A percentile compares a stretch with the other conserved stretches of the same genome.
Evolutionary conservation across 148 eudicot species (phyloP).

Genomic region (Camellia lanceoleosa): DNA sequence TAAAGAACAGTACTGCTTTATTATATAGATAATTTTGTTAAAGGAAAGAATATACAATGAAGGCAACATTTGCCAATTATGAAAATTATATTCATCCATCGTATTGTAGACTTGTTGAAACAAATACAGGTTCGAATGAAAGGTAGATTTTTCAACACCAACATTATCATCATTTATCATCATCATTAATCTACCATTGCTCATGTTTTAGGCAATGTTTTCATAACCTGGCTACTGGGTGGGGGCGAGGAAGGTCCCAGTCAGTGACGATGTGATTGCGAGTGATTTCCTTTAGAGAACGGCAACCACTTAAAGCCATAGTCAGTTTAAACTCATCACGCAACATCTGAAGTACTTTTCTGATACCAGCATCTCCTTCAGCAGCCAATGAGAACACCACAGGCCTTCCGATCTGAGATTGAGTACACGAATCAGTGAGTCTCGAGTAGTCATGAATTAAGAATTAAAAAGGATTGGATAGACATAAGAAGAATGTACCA

Average conservation of each 20-base stretch:
- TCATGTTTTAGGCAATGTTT: neutral
- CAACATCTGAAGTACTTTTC: conserved; percentile 84
- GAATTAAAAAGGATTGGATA: neutral
- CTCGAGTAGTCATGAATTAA: neutral
- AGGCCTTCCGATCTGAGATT: conserved; percentile 80
- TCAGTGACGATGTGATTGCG: conserved; percentile 76
- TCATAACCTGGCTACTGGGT: conserved; percentile 50
- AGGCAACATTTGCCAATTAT: conserved; percentile 34
- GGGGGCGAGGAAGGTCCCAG: conserved; percentile 67
- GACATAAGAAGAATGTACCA: neutral
- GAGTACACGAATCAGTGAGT: neutral
- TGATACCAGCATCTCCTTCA: conserved; percentile 88
- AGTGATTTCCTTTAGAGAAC: conserved; percentile 70
- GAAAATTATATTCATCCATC: conserved; percentile 33
- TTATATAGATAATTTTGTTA: too few relatives aligned
- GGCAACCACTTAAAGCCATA: conserved; percentile 93
- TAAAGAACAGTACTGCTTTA: too few relatives aligned
- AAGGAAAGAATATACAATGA: conserved; percentile 35
- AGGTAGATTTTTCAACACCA: conserved; percentile 13
- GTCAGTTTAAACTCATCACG: conserved; percentile 89
- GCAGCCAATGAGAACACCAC: conserved; percentile 87
- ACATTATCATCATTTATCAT: neutral
- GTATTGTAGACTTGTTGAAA: conserved; percentile 13
- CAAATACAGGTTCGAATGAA: conserved; percentile 23
- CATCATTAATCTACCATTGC: neutral